These are phyloP conservation scores for Bocquillonia castaneifolia DNA, from an alignment of 441 rosid genomes.

Conservation along the genomic window DNA sequence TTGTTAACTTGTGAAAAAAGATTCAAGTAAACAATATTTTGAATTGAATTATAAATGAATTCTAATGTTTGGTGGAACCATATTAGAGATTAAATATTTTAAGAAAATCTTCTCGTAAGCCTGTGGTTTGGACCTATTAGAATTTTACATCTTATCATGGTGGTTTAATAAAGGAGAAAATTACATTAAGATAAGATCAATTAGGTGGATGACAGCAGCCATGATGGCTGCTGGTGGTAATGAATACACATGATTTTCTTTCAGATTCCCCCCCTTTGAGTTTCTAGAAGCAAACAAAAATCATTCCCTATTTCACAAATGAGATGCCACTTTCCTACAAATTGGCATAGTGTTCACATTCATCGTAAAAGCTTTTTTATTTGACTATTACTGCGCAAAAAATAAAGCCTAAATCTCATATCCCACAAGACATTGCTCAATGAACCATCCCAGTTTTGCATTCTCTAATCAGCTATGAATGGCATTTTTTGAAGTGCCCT, in stretches of 20 bases:
- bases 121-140: neutral
- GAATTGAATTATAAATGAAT: neutral
- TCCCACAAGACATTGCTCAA: neutral
- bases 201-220: neutral
- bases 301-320: neutral
- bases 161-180: neutral
- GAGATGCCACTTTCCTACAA: neutral
- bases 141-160: neutral
- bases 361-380: neutral
- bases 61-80: neutral
- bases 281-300: neutral
- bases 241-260: neutral
- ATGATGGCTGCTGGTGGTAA: neutral
- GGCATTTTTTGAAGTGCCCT: neutral
- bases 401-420: neutral
- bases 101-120: too few species aligned
- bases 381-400: neutral
- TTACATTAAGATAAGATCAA: neutral
- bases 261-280: neutral
- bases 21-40: neutral
- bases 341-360: neutral
- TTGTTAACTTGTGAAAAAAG: neutral
- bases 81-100: too few species aligned
- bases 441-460: neutral
- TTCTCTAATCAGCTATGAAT: neutral